A percentile compares a stretch with the other conserved stretches of the same genome.
These are phyloP conservation scores for Boletus reticuloceps DNA, from an alignment of 768 basidiomycete species.

Conservation along the genomic window DNA sequence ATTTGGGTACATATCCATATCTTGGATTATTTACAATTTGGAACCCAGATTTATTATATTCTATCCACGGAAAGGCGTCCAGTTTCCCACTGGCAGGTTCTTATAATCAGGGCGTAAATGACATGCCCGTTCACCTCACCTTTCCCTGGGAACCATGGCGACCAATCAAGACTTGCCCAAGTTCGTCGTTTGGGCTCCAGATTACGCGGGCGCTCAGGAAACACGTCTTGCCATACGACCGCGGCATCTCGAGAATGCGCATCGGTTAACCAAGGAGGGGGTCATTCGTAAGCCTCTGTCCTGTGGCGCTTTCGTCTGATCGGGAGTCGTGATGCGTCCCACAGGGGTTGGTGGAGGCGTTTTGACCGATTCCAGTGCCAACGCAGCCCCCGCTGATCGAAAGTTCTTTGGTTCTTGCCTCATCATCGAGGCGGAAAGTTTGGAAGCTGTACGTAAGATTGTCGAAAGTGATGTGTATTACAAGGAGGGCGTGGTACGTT, in stretches of 20 bases:
- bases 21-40: no score
- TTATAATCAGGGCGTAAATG: not conserved
- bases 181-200: constrained; percentile 66
- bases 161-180: constrained; percentile 14
- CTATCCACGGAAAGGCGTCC: no score
- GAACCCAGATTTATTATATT: no score
- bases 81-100: not conserved
- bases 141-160: constrained; percentile 16
- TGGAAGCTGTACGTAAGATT: constrained; percentile 40
- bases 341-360: constrained; percentile 57
- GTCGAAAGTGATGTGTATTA: constrained; percentile 26
- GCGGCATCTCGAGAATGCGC: constrained; percentile 47
- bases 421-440: constrained; percentile 50
- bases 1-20: no score
- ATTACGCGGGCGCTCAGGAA: constrained; percentile 52
- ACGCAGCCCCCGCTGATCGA: constrained; percentile 44
- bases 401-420: constrained; percentile 60
- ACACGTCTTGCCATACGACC: constrained; percentile 52
- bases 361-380: constrained; percentile 48
- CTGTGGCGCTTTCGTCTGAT: constrained; percentile 10
- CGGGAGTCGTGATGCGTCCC: not conserved
- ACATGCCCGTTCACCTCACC: not conserved
- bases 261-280: constrained; percentile 36
- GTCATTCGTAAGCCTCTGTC: constrained; percentile 45
- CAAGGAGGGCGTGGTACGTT: constrained; percentile 22